These are phyloP conservation scores for Soucietia sequanensis DNA, from an alignment of 805 yeast species.

Conservation along the genomic window DNA sequence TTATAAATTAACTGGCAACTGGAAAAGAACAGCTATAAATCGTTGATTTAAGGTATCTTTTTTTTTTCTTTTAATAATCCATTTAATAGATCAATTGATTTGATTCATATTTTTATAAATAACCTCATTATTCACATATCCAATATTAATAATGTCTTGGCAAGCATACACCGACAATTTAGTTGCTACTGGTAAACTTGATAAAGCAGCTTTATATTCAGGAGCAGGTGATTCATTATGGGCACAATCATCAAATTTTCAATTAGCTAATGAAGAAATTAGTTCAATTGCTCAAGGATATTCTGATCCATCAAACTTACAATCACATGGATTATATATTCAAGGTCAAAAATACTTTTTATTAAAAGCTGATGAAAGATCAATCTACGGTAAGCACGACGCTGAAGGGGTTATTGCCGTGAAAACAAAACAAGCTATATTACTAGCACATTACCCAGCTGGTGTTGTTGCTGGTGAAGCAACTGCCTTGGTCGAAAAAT, in stretches of 20 bases:
- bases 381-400: conserved; percentile 88
- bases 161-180: conserved; percentile 95
- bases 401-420: conserved; percentile 88
- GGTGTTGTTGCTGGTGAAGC: conserved; percentile 95
- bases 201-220: conserved; percentile 90
- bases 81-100: too few relatives aligned
- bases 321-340: conserved; percentile 81
- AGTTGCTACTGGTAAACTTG: conserved; percentile 81
- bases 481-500: conserved; percentile 87
- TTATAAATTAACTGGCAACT: too few relatives aligned
- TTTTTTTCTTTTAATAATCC: background rate
- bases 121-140: too few relatives aligned
- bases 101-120: too few relatives aligned
- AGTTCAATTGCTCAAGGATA: conserved; percentile 74
- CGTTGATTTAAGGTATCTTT: too few relatives aligned
- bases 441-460: conserved; percentile 91
- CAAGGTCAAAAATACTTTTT: conserved; percentile 85
- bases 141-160: conserved; percentile 31
- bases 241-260: conserved; percentile 78
- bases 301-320: conserved; percentile 74
- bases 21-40: too few relatives aligned
- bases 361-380: conserved; percentile 86
- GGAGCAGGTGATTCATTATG: conserved; percentile 93
- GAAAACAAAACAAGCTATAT: conserved; percentile 88
- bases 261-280: conserved; percentile 69